Evolutionary conservation across 441 rosid genomes (phyloP).

Genomic region (Eutrema salsugineum): DNA sequence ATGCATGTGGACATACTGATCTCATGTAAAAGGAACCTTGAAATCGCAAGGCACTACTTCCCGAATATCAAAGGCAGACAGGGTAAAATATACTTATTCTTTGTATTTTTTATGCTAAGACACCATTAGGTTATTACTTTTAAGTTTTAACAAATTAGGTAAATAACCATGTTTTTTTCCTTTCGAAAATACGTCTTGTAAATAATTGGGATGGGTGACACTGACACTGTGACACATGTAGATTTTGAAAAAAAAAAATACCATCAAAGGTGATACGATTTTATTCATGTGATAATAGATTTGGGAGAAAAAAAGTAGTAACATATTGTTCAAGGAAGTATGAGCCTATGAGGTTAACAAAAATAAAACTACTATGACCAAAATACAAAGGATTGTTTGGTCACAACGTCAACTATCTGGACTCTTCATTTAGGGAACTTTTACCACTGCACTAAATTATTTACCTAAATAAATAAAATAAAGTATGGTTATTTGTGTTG

Average conservation of each 20-base stretch:
- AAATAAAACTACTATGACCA: too few relatives aligned
- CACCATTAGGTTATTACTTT: too few relatives aligned
- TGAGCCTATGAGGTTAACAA: too few relatives aligned
- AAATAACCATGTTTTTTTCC: not conserved
- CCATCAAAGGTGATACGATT: not conserved
- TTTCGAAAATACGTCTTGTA: not conserved
- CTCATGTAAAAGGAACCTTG: not conserved
- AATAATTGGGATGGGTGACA: too few relatives aligned
- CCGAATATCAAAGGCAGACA: not conserved
- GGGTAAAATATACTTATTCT: not conserved
- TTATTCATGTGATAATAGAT: not conserved
- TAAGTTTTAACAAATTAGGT: too few relatives aligned
- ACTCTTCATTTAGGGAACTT: not conserved
- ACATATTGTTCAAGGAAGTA: not conserved
- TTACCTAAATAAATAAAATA: not conserved
- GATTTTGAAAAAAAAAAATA: not conserved
- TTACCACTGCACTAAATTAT: not conserved
- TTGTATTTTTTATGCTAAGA: not conserved
- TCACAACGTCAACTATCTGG: not conserved
- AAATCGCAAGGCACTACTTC: not conserved
- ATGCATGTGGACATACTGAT: not conserved
- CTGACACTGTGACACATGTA: not conserved
- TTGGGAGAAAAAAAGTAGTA: not conserved
- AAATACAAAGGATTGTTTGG: not conserved
- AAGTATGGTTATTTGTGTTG: not conserved